A percentile compares a stretch with the other conserved stretches of the same genome.
phyloP scores from a whole-genome alignment of 352 stramenopile species.

The Phytophthora foliorum region DNA sequence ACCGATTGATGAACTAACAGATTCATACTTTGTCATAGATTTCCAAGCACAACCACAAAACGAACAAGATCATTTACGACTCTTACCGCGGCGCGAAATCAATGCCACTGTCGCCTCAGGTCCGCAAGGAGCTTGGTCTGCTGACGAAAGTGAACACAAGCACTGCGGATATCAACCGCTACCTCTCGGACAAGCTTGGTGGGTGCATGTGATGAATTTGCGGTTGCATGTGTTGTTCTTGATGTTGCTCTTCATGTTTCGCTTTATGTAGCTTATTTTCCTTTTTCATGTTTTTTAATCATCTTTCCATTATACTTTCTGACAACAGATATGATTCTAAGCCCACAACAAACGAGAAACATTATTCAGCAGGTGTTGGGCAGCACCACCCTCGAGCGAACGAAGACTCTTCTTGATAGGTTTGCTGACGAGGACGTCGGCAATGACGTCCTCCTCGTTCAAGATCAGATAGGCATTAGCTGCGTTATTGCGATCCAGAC shows the following conservation, averaged over 20 bases:
- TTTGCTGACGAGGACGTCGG: conserved; percentile 3
- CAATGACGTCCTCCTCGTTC: conserved; percentile 14
- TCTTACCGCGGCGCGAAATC: conserved; percentile 11
- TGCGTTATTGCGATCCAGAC: conserved; percentile 14
- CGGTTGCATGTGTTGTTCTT: not conserved
- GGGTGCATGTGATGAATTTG: too few species aligned
- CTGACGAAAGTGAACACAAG: conserved; percentile 13
- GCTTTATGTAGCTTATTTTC: not conserved
- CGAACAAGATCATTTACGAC: conserved; percentile 12
- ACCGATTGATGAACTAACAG: not conserved
- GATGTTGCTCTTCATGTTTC: not conserved
- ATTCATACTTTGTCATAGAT: not conserved
- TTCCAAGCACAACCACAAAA: conserved; percentile 6
- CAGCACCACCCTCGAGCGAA: not conserved
- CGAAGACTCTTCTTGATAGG: not conserved
- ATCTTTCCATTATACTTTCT: not conserved
- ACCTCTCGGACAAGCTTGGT: not conserved
- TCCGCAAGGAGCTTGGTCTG: conserved; percentile 4
- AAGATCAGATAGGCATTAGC: conserved; percentile 17
- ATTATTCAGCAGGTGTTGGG: conserved; percentile 8
- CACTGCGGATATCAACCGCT: not conserved
- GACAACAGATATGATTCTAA: conserved; percentile 16
- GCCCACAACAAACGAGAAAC: conserved; percentile 18
- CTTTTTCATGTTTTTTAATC: not conserved
- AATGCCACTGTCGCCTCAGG: conserved; percentile 3